Percentiles rank a stretch among this genome's conserved stretches.
Evolutionary conservation across 2,329 filamentous ascomycete species (phyloP).

Genomic region (Nemania sp.): DNA sequence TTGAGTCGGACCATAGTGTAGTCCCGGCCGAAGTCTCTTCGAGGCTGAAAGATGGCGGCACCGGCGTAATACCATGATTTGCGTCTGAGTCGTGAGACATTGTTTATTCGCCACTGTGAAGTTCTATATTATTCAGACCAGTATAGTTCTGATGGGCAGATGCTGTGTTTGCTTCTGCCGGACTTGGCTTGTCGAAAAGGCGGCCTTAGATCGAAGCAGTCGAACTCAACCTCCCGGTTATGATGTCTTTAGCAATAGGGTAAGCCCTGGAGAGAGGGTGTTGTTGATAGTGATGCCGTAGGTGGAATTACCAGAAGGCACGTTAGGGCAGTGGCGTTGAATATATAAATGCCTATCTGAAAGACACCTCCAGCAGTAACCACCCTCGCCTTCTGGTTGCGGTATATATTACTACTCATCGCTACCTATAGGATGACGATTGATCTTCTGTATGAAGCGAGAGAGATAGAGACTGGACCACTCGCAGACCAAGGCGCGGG

Average conservation of each 20-base stretch:
- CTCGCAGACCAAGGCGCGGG: background rate
- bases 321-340: background rate
- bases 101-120: constrained; percentile 22
- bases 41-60: constrained; percentile 21
- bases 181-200: background rate
- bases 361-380: background rate
- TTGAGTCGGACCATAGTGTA: constrained; percentile 28
- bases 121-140: background rate
- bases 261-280: background rate
- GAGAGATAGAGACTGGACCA: background rate
- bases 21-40: constrained; percentile 31
- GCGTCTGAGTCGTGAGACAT: constrained; percentile 25
- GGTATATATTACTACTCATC: background rate
- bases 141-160: background rate
- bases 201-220: background rate
- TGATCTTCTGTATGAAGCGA: background rate
- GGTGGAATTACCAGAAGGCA: background rate
- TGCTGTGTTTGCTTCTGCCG: background rate
- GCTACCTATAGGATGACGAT: background rate
- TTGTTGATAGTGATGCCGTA: background rate
- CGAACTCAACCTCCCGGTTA: background rate
- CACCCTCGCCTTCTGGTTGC: background rate
- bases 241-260: background rate
- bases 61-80: constrained; percentile 25
- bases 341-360: constrained; percentile 6